Evolutionary conservation across 352 stramenopile species (phyloP).

Genomic region (Peronospora destructor): DNA sequence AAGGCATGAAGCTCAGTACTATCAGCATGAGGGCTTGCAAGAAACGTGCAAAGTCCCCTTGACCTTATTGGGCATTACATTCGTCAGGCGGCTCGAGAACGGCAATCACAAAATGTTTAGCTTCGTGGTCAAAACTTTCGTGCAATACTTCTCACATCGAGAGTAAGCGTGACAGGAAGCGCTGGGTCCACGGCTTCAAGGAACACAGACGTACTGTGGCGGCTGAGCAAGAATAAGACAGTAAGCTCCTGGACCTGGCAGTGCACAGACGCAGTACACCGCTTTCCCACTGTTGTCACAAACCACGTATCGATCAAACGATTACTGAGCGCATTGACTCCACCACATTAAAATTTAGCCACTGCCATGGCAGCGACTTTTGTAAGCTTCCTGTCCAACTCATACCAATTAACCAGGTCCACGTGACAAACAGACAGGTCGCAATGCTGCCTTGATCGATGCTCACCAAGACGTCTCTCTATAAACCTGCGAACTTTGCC

Average conservation of each 20-base stretch:
- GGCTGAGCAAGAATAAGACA: slow-evolving; percentile 33
- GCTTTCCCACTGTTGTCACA: slow-evolving; percentile 48
- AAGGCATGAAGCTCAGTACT: slow-evolving; percentile 13
- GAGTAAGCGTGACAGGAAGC: slow-evolving; percentile 57
- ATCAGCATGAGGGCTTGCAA: slow-evolving; percentile 55
- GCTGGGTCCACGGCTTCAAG: too few relatives aligned
- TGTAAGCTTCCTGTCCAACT: slow-evolving; percentile 19
- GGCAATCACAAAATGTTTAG: too few relatives aligned
- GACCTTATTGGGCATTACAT: too few relatives aligned
- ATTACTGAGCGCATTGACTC: slow-evolving; percentile 15
- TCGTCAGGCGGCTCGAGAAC: too few relatives aligned
- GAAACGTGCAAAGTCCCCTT: too few relatives aligned
- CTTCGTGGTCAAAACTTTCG: too few relatives aligned
- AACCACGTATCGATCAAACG: slow-evolving; percentile 9
- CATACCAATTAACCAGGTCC: slow-evolving; percentile 5
- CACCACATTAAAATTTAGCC: slow-evolving; percentile 13
- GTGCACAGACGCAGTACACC: slow-evolving; percentile 59
- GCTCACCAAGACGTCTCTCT: slow-evolving; percentile 13
- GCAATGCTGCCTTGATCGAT: not conserved
- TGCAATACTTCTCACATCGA: too few relatives aligned
- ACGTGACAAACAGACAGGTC: not conserved
- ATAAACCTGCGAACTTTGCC: slow-evolving; percentile 77
- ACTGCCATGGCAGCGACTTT: slow-evolving; percentile 2
- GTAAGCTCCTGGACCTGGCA: slow-evolving; percentile 23
- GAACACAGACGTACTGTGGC: too few relatives aligned